These are phyloP conservation scores for Fusarium verticillioides DNA, from an alignment of 2,329 filamentous ascomycete genomes.

Conservation along the genomic window DNA sequence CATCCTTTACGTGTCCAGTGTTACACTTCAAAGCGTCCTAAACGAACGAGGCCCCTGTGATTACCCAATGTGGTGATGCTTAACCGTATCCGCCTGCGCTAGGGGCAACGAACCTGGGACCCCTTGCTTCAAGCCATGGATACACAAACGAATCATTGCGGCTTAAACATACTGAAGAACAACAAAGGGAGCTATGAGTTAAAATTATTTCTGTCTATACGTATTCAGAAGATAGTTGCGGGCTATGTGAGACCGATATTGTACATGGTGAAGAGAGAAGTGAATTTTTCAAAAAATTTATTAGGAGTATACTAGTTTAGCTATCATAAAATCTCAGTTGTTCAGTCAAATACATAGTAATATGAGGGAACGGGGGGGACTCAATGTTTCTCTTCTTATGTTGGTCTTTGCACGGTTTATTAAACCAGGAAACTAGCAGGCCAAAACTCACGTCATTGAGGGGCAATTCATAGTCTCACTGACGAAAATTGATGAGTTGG, in stretches of 20 bases:
- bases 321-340: not conserved
- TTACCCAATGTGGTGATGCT: slow-evolving; percentile 34
- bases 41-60: slow-evolving; percentile 25
- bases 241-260: not conserved
- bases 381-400: not conserved
- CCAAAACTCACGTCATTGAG: slow-evolving; percentile 43
- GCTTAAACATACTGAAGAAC: not conserved
- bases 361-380: not conserved
- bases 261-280: not conserved
- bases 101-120: slow-evolving; percentile 25
- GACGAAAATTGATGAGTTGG: slow-evolving; percentile 21
- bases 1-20: slow-evolving; percentile 23
- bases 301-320: not conserved
- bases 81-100: slow-evolving; percentile 40
- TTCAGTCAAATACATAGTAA: not conserved
- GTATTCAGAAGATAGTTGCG: not conserved
- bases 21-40: slow-evolving; percentile 28
- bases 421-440: slow-evolving; percentile 16
- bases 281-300: not conserved
- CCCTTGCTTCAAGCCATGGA: slow-evolving; percentile 32
- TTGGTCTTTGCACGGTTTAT: slow-evolving; percentile 10
- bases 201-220: not conserved
- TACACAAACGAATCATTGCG: slow-evolving; percentile 33
- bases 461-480: slow-evolving; percentile 27
- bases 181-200: not conserved